Evolutionary conservation across 495 filamentous ascomycete species (phyloP), one percentile per base, ranked within the genome.

Genomic region (Pseudoneurospora amorphoporcata): DNA sequence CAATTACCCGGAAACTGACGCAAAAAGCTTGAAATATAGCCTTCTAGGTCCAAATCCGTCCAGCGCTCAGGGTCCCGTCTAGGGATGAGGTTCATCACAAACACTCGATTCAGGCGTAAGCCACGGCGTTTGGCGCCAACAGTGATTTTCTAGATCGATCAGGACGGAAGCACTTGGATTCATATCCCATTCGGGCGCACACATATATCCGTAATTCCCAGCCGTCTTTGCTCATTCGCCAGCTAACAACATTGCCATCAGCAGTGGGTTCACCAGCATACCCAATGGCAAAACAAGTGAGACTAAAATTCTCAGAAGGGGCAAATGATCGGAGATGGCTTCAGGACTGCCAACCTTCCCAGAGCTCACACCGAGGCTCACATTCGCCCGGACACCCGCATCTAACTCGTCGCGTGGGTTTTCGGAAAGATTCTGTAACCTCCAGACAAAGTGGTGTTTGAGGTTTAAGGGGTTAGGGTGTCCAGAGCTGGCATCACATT

Each of bases 391-490:
- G 19, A 53, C 45, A 5, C 45, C 23, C 53, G 53, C 53, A 61
- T 17, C 53, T 61, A 4, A 14, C 10, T 65, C 53, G 12, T 35
- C 53, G 53, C 53, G 53, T 65, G 53, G 53, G 53, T 35, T 65
- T 3, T 37, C 53, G 29, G 29, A 70, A 42, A 45, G 29, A 39
- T 47, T 68, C 71, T 74, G 72, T 73, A 70, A 75, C 74, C 71
- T 74, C 72, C 65, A 69, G 71, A 68, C 69, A 23, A 23, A 69
- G 74, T 78, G 47, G 71, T 61, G 75, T 80, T 75, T 77, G 75
- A 75, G 71, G 72, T 77, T 76, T 73, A 74, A 68, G 70, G 73
- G 23, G 23, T 23, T 23, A 23, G 76, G 74, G 61, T 17, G 70
- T 69, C 68, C 73, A 72, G 69, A 39, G 45, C 71, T 68, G 39